Conservation (phyloP, 2,329 filamentous ascomycete genomes). For the Fusarium sp. region DNA sequence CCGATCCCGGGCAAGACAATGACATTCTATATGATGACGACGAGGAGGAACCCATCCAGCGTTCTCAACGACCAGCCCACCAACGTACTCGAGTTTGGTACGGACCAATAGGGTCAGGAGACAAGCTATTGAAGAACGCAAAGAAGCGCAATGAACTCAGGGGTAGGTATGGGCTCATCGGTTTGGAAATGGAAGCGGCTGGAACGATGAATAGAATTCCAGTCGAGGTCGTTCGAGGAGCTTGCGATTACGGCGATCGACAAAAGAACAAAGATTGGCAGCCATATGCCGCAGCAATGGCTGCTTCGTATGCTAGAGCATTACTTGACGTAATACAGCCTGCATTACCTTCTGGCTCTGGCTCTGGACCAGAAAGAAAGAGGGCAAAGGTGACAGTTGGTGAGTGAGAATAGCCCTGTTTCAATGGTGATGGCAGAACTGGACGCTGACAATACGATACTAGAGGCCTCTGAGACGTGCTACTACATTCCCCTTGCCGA, state of each 20-base stretch:
- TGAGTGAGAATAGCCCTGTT: background rate
- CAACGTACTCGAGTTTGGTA: constrained; percentile 7
- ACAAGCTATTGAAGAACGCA: constrained; percentile 47
- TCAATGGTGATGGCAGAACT: background rate
- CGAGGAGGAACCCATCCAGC: fast-evolving
- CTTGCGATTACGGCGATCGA: constrained; percentile 50
- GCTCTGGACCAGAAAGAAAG: fast-evolving
- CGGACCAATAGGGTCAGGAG: constrained; percentile 46
- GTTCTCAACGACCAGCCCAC: background rate
- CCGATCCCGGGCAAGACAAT: constrained; percentile 46
- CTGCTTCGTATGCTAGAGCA: constrained; percentile 25
- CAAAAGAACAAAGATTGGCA: constrained; percentile 51
- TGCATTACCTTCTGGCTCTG: background rate
- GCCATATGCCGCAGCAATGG: constrained; percentile 51
- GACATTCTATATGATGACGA: constrained; percentile 38
- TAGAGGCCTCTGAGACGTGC: fast-evolving
- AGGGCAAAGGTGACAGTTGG: background rate
- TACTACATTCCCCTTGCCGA: background rate
- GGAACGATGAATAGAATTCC: constrained; percentile 41
- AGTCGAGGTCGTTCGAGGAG: constrained; percentile 47
- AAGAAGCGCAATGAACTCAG: constrained; percentile 38
- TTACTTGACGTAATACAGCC: constrained; percentile 2
- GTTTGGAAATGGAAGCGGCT: constrained; percentile 47
- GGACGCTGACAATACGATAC: background rate
- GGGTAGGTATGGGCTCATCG: constrained; percentile 46